These are phyloP conservation scores for Russula sp. DNA, from an alignment of 768 basidiomycete species.

Conservation along the genomic window DNA sequence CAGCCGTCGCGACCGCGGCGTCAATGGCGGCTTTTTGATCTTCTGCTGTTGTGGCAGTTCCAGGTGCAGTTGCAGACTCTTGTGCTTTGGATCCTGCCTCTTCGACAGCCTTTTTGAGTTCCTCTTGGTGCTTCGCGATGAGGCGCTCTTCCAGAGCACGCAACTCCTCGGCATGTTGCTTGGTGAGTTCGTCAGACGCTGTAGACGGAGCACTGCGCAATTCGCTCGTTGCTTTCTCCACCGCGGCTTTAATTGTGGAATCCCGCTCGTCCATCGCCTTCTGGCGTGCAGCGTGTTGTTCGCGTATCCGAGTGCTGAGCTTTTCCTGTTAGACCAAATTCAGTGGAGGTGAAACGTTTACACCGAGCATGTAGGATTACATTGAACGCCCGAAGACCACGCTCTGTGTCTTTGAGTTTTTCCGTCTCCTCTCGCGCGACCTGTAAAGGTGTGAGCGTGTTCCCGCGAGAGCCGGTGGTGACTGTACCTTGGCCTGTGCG, in stretches of 20 bases:
- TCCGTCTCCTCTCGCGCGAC: slow-evolving; percentile 25
- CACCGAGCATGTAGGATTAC: slow-evolving; percentile 14
- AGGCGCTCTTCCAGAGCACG: slow-evolving; percentile 49
- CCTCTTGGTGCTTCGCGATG: slow-evolving; percentile 46
- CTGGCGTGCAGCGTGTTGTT: slow-evolving; percentile 46
- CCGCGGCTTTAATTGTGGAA: slow-evolving; percentile 48
- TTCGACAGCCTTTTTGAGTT: slow-evolving; percentile 43
- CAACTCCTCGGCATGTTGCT: slow-evolving; percentile 57
- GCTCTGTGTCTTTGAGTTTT: slow-evolving; percentile 25
- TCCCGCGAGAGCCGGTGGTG: background rate
- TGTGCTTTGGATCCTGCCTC: slow-evolving; percentile 34
- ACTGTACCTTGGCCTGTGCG: slow-evolving; percentile 49
- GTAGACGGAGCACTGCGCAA: slow-evolving; percentile 28
- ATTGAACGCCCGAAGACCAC: slow-evolving; percentile 25
- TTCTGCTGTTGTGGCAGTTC: slow-evolving; percentile 24
- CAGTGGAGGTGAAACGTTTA: background rate
- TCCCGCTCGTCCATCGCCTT: slow-evolving; percentile 47
- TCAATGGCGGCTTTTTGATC: slow-evolving; percentile 44
- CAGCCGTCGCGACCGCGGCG: slow-evolving; percentile 44
- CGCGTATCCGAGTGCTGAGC: slow-evolving; percentile 36
- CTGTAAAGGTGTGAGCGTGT: slow-evolving; percentile 10
- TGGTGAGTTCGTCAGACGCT: slow-evolving; percentile 36
- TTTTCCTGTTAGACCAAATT: slow-evolving; percentile 44
- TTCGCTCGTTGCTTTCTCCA: slow-evolving; percentile 51
- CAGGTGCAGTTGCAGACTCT: slow-evolving; percentile 20